Percentiles rank a stretch among this genome's conserved stretches.
Conservation (phyloP, 768 basidiomycete species). For the Mrakia hoshinonis region DNA sequence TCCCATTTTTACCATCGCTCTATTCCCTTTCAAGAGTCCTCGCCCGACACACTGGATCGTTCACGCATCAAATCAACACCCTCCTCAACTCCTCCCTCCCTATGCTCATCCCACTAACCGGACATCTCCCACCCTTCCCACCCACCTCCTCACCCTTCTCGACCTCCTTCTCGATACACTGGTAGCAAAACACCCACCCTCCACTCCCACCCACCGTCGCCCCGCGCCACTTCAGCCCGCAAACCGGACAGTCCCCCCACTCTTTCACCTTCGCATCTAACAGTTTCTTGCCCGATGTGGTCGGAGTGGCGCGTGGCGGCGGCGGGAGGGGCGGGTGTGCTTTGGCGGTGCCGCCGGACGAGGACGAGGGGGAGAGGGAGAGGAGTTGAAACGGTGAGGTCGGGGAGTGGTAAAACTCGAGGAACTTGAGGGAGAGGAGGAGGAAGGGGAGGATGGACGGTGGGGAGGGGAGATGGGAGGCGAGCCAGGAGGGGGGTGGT, state of each 20-base stretch:
- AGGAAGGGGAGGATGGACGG: constrained; percentile 57
- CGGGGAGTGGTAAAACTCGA: constrained; percentile 99
- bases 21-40: neutral
- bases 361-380: constrained; percentile 53
- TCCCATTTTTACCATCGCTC: neutral
- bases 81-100: constrained; percentile 77
- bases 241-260: constrained; percentile 82
- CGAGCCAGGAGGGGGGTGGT: neutral
- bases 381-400: constrained; percentile 65
- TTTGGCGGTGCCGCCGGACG: constrained; percentile 29
- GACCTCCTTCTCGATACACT: constrained; percentile 76
- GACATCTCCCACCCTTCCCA: constrained; percentile 57
- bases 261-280: constrained; percentile 52
- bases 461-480: constrained; percentile 37
- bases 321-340: constrained; percentile 7
- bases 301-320: constrained; percentile 18
- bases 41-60: no score
- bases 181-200: constrained; percentile 81
- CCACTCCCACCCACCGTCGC: constrained; percentile 85
- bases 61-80: constrained; percentile 55
- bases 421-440: constrained; percentile 90
- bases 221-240: constrained; percentile 62
- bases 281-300: constrained; percentile 48
- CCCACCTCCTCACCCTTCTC: constrained; percentile 44
- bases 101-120: constrained; percentile 70